A percentile compares a stretch with the other conserved stretches of the same genome.
Conservation (phyloP, 2,329 filamentous ascomycete genomes). For the Anthostomella pinea region DNA sequence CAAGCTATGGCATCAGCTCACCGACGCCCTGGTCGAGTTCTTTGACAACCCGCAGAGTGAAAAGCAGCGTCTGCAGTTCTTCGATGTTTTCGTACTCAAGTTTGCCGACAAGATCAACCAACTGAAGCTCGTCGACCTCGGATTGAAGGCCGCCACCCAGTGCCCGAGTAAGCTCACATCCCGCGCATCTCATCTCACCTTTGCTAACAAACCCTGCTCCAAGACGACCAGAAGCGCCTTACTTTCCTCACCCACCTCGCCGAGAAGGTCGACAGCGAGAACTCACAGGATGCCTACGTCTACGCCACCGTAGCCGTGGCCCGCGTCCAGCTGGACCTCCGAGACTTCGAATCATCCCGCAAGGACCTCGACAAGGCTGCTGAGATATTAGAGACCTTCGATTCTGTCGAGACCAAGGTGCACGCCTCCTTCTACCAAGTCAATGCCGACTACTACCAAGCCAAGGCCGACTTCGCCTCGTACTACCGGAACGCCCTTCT, state of each 20-base stretch:
- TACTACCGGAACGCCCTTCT: constrained; percentile 98
- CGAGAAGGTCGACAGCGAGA: constrained; percentile 85
- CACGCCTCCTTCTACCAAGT: constrained; percentile 96
- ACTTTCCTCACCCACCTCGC: constrained; percentile 79
- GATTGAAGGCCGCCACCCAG: constrained; percentile 81
- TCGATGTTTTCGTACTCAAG: constrained; percentile 90
- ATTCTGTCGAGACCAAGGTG: constrained; percentile 91
- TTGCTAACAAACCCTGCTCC: too few species aligned
- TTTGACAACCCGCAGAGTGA: constrained; percentile 81
- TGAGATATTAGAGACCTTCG: constrained; percentile 83
- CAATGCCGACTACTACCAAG: constrained; percentile 93
- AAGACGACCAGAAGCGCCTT: constrained; percentile 84
- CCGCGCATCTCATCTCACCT: not conserved
- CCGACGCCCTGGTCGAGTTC: constrained; percentile 81
- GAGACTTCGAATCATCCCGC: constrained; percentile 77
- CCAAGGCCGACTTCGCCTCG: constrained; percentile 86
- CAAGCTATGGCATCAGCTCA: constrained; percentile 99
- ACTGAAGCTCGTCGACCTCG: constrained; percentile 90
- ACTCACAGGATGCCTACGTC: constrained; percentile 92
- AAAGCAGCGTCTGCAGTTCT: constrained; percentile 82
- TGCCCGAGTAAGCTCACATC: constrained; percentile 60
- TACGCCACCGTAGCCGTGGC: constrained; percentile 91
- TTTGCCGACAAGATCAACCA: constrained; percentile 99
- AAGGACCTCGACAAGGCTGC: constrained; percentile 86
- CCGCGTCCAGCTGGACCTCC: constrained; percentile 77